These are phyloP conservation scores for Ramaria sp. DNA, from an alignment of 768 basidiomycete species.

Conservation along the genomic window DNA sequence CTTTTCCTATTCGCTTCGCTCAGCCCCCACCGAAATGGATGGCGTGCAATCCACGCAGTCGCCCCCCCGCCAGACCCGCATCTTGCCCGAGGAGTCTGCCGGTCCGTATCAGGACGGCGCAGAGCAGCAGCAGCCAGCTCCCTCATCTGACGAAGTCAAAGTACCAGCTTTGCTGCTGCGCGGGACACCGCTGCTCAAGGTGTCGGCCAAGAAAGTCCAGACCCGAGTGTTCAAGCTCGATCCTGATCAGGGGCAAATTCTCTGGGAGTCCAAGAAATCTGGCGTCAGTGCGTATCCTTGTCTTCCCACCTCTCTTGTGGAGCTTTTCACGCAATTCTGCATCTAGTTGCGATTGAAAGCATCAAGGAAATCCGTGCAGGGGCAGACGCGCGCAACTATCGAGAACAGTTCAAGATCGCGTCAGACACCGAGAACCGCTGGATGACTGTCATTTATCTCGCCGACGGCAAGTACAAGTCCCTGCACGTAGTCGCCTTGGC, in stretches of 20 bases:
- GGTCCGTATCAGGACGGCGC: neutral
- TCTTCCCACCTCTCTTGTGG: neutral
- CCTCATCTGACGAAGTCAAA: slow-evolving; percentile 26
- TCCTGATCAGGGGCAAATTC: slow-evolving; percentile 69
- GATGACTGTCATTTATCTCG: slow-evolving; percentile 78
- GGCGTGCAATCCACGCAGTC: neutral
- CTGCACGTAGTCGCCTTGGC: slow-evolving; percentile 74
- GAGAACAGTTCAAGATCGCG: slow-evolving; percentile 55
- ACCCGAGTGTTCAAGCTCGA: slow-evolving; percentile 61
- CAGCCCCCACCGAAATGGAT: neutral
- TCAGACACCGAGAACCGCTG: slow-evolving; percentile 56
- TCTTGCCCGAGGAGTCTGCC: neutral
- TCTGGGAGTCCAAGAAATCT: slow-evolving; percentile 64
- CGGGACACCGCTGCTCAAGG: slow-evolving; percentile 73
- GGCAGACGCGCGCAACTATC: slow-evolving; percentile 57
- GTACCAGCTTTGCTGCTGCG: slow-evolving; percentile 48
- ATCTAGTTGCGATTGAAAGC: slow-evolving; percentile 68
- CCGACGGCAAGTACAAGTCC: slow-evolving; percentile 71
- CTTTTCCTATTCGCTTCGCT: neutral
- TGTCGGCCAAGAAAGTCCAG: slow-evolving; percentile 69
- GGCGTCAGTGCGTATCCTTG: slow-evolving; percentile 43
- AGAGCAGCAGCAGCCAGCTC: neutral
- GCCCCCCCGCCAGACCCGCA: neutral
- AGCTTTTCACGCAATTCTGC: neutral
- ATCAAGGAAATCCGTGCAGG: slow-evolving; percentile 82